Base-by-base conservation (phyloP, 1,139 yeast species). In the Lodderomyces margitis region DNA sequence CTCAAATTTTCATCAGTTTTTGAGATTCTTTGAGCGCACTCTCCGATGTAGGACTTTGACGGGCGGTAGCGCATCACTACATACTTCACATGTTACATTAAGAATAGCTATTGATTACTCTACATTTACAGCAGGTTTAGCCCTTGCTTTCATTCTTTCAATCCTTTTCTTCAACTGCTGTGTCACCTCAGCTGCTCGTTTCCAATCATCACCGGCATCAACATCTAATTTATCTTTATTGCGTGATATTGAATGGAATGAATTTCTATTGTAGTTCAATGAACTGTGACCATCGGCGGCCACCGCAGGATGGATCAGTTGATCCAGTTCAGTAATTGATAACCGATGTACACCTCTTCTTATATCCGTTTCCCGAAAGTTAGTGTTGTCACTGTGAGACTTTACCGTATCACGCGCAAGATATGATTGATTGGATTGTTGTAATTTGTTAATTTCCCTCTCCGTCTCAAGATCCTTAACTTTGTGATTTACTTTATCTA, bases 171-270 rank as follows among this genome's bases (percentile, higher is more conserved):
- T 85, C 56, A 87, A 72, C 59, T 86, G 94, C 12, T 81, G 79
- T 1, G 97, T 89, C 11, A 88, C 94, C 51, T 87, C 95, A 0
- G 94, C 92, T 0, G 96, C 96, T 40, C 92, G 76, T 54, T 77
- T 79, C 96, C 96, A 89, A 52, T 86, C 95, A 51, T 81, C 87
- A 41, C 73, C 75, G 32, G 72, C 65, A 41, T 72, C 75, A 38
- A 67, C 50, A 46, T 67, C 47, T 42, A 45, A 32, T 11, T 39
- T 21, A 32, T 46, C 48, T 19, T 40, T 21, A 23, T 23, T 33
- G 5, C 15, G 14, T 3, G 36, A 34, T 8, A 25, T 23, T 10
- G 27, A 14, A 19, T 14, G 15, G n/a, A 21, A 35, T 11, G 20
- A 16, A 5, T 12, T 14, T n/a, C 37, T 11, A n/a, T 34, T 17